Base-by-base conservation (phyloP, 805 yeast genomes). In the Cyberlindnera subsufficiens region DNA sequence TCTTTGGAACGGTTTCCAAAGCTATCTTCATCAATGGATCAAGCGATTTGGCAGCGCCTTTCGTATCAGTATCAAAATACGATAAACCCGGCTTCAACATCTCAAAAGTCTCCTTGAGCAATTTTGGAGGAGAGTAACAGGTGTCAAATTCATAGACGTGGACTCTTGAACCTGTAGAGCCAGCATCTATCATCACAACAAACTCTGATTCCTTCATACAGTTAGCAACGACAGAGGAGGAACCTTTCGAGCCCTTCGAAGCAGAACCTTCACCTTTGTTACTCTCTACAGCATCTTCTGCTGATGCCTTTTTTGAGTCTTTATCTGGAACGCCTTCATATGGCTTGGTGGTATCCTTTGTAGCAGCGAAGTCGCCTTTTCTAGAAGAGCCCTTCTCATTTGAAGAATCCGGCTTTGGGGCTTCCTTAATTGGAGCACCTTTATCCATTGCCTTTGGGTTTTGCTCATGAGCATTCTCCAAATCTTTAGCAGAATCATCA, bases 111-210 rank as follows among this genome's bases (percentile, higher is more conserved):
- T 93, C 99, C 38, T 74, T 69, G 43, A 88, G 65, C 53, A 93
- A 79, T 45, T 68, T 72, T 35, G 99, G 98, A 43, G 96, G 91
- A 32, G 85, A 77, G 38, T 71, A 72, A 60, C 98, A 90, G 43
- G 87, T 80, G 67, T 88, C 86, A 68, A 93, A 93, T 55, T 85
- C 80, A 66, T 95, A 93, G 38, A 93, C 82, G 64, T 95, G 99
- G 32, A 93, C 86, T 63, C 99, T 81, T 14, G 97, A 89, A 29
- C 99, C 99, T 14, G 96, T 84, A 1, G 98, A 90, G 8, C 99
- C 99, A 7, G 99, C 99, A 69, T 93, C 99, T 43, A 93, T 72
- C 96, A 93, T 89, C 19, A 93, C 76, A 27, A 90, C 97, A 54
- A 74, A 91, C 58, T 85, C 84, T 30, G 76, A 65, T 22, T 76